A percentile compares a stretch with the other conserved stretches of the same genome.
These are phyloP conservation scores for Penicillium hesseltinei DNA, from an alignment of 2,329 filamentous ascomycete species.

Conservation along the genomic window DNA sequence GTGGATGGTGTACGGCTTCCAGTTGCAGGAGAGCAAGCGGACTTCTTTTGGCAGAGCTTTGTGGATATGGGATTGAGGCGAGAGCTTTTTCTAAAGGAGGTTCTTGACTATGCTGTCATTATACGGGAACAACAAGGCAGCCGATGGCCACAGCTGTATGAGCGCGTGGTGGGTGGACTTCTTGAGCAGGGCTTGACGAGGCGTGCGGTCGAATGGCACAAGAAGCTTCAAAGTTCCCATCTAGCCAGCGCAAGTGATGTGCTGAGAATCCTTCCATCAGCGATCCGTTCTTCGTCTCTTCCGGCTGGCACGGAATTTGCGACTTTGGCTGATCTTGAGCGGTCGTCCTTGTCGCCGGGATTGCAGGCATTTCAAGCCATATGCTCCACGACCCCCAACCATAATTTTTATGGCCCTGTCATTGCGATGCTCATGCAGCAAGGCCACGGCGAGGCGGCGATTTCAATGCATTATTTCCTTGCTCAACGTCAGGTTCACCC, in stretches of 20 bases:
- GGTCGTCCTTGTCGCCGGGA: slow-evolving; percentile 18
- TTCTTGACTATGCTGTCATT: slow-evolving; percentile 40
- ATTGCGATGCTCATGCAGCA: slow-evolving; percentile 42
- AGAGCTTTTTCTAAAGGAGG: slow-evolving; percentile 33
- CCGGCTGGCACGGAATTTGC: slow-evolving; percentile 14
- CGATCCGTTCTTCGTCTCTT: slow-evolving; percentile 22
- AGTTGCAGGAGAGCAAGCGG: slow-evolving; percentile 35
- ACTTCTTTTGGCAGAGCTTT: slow-evolving; percentile 45
- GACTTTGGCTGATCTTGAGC: slow-evolving; percentile 6
- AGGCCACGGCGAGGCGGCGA: slow-evolving; percentile 39
- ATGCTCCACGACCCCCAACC: slow-evolving; percentile 38
- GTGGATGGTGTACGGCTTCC: slow-evolving; percentile 35
- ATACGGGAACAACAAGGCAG: slow-evolving; percentile 41
- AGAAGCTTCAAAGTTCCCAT: slow-evolving; percentile 35
- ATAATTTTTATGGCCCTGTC: slow-evolving; percentile 46
- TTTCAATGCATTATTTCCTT: slow-evolving; percentile 50
- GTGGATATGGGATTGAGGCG: slow-evolving; percentile 37
- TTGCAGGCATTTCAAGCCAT: slow-evolving; percentile 43
- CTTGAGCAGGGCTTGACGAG: slow-evolving; percentile 29
- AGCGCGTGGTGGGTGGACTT: slow-evolving; percentile 39
- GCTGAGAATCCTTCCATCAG: slow-evolving; percentile 28
- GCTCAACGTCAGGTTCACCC: slow-evolving; percentile 45
- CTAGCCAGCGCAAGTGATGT: slow-evolving; percentile 33
- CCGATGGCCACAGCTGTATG: slow-evolving; percentile 39
- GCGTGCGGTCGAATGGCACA: slow-evolving; percentile 40